Base-by-base conservation (phyloP, 805 yeast species). In the Zygosaccharomyces bisporus region DNA sequence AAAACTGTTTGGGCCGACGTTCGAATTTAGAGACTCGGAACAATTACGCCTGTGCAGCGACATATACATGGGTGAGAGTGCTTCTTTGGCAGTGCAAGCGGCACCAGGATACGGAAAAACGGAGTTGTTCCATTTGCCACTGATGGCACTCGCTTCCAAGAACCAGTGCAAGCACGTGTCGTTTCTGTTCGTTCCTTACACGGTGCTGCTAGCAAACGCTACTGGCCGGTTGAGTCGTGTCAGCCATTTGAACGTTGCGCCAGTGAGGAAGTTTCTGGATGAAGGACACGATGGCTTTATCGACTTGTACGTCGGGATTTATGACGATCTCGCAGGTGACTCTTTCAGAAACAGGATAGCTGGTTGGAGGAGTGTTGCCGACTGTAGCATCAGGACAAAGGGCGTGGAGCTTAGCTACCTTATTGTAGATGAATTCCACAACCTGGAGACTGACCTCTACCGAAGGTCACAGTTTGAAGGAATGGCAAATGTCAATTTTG, bases 11-110 rank as follows among this genome's bases (percentile, higher is more conserved):
- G 25, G 25, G 8, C 6, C 8, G 8, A 6, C 25, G 8, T 21
- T 21, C 20, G 18, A 40, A 32, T 40, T 40, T 29, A 33, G 44
- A 30, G 44, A 40, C 38, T 32, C 13, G 18, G 21, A 40, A 12
- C 44, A 31, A 17, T 23, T 17, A 19, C 17, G 29, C 29, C 18
- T 33, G 12, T 40, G 44, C 19, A 12, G 12, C 14, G 44, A 40
- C 10, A 33, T 40, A 33, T 40, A 40, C 31, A 27, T 39, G 36
- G 20, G n/a, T n/a, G n/a, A n/a, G n/a, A n/a, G n/a, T n/a, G n/a
- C n/a, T 25, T n/a, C 30, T 25, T 25, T 25, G 30, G 25, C 25
- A 21, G 25, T 9, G 25, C 8, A 6, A 6, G 25, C 25, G 6
- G 25, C 25, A 21, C 6, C 9, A 21, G 9, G 6, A 6, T 21